A percentile compares a stretch with the other conserved stretches of the same genome.
These are phyloP conservation scores for Cicer bijugum DNA, from an alignment of 306 rosid genomes.

Conservation along the genomic window DNA sequence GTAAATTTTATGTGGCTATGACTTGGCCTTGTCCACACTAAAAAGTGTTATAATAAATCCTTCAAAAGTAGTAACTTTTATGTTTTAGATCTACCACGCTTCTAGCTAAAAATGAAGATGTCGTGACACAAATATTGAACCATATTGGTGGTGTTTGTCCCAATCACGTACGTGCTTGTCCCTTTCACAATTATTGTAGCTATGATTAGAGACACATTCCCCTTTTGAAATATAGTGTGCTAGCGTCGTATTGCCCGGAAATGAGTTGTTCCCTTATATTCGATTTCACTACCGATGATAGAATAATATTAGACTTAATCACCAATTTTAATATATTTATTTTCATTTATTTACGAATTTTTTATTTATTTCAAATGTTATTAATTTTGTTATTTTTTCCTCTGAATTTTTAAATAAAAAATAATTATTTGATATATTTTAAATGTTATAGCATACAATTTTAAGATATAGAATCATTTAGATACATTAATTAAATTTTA, in stretches of 20 bases:
- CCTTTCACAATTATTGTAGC: slow-evolving; percentile 45
- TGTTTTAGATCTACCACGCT: slow-evolving; percentile 48
- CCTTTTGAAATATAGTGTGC: slow-evolving; percentile 35
- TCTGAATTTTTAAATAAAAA: too few relatives aligned
- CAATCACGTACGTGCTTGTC: slow-evolving; percentile 45
- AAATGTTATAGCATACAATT: too few relatives aligned
- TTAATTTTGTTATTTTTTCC: too few relatives aligned
- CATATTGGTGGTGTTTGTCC: slow-evolving; percentile 43
- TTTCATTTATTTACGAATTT: too few relatives aligned
- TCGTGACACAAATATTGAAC: slow-evolving; percentile 31
- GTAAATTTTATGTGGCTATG: slow-evolving; percentile 34
- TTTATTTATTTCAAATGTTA: too few relatives aligned
- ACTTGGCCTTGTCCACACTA: slow-evolving; percentile 40
- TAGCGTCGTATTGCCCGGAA: slow-evolving; percentile 13
- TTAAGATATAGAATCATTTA: too few relatives aligned
- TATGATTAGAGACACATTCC: slow-evolving; percentile 34
- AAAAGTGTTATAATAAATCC: slow-evolving; percentile 4
- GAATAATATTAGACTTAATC: too few relatives aligned
- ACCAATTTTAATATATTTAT: too few relatives aligned
- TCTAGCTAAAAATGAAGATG: slow-evolving; percentile 71
- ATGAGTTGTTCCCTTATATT: slow-evolving; percentile 31
- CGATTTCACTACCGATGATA: not conserved
- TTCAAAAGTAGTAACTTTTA: slow-evolving; percentile 47
- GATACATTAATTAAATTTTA: too few relatives aligned
- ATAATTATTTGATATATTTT: too few relatives aligned